Conservation (phyloP, 2,329 filamentous ascomycete genomes). For the Colletotrichum eleusines region DNA sequence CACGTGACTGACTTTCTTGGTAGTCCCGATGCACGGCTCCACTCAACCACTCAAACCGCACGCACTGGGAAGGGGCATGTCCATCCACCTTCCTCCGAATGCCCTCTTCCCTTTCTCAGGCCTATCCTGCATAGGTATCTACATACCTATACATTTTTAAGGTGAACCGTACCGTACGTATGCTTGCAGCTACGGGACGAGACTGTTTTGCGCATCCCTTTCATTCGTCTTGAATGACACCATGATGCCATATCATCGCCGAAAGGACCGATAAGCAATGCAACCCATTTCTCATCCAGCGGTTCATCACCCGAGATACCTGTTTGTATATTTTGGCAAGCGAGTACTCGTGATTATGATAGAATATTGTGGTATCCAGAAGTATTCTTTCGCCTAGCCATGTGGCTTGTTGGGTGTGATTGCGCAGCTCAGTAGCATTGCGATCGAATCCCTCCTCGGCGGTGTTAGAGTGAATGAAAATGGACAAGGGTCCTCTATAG, state of each 20-base stretch:
- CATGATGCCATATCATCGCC: neutral
- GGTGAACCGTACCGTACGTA: too few species aligned
- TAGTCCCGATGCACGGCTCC: neutral
- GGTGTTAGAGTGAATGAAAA: slow-evolving; percentile 86
- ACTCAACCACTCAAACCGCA: neutral
- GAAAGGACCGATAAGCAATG: neutral
- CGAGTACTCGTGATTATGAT: neutral
- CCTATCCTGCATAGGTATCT: neutral
- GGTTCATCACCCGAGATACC: neutral
- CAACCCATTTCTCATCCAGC: neutral
- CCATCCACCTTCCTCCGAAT: neutral
- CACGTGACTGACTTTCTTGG: slow-evolving; percentile 9
- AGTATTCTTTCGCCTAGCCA: slow-evolving; percentile 79
- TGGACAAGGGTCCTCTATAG: slow-evolving; percentile 83
- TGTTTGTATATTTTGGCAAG: neutral
- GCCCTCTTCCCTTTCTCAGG: too few species aligned
- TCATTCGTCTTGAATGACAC: neutral
- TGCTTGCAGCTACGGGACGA: neutral
- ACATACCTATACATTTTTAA: neutral
- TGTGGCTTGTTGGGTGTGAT: slow-evolving; percentile 77
- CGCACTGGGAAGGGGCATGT: neutral
- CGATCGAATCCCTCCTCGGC: slow-evolving; percentile 54
- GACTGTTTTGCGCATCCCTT: neutral
- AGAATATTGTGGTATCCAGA: slow-evolving; percentile 58
- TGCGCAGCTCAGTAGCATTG: slow-evolving; percentile 55